phyloP scores from a whole-genome alignment of 257 asterid species.

The Datura wrightii region DNA sequence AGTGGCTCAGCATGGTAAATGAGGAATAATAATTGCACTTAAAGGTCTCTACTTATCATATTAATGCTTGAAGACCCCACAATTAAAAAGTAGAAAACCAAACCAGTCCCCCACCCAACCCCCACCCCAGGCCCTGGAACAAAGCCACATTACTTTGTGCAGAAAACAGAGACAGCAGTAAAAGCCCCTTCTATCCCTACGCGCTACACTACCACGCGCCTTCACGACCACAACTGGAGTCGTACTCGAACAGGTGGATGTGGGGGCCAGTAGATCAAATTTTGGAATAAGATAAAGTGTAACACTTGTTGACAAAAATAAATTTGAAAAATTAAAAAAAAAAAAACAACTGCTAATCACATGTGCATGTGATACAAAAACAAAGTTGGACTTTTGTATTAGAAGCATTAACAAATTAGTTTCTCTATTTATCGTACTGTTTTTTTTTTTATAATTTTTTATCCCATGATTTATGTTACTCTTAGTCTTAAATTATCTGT shows the following conservation, averaged over 20 bases:
- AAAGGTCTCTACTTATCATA: slow-evolving; percentile 25
- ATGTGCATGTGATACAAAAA: neutral
- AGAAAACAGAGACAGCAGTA: neutral
- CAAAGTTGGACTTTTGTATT: neutral
- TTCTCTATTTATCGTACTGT: no score
- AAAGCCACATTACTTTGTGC: neutral
- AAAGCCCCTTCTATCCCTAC: neutral
- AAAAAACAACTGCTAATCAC: neutral
- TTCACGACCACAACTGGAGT: neutral
- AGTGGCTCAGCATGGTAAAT: slow-evolving; percentile 29
- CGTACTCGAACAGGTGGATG: neutral
- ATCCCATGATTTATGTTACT: no score
- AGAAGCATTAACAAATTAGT: neutral
- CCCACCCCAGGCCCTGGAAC: neutral
- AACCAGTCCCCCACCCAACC: neutral
- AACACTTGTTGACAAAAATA: neutral
- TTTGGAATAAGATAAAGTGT: neutral
- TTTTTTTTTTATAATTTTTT: no score
- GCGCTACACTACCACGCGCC: neutral
- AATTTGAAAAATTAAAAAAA: neutral
- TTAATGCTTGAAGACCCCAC: slow-evolving; percentile 30
- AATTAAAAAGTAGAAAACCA: neutral
- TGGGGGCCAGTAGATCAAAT: neutral
- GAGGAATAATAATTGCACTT: slow-evolving; percentile 31
- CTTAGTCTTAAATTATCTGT: no score